Conservation (phyloP, 108 stramenopile genomes). For the Fragilaria crotonensis region DNA sequence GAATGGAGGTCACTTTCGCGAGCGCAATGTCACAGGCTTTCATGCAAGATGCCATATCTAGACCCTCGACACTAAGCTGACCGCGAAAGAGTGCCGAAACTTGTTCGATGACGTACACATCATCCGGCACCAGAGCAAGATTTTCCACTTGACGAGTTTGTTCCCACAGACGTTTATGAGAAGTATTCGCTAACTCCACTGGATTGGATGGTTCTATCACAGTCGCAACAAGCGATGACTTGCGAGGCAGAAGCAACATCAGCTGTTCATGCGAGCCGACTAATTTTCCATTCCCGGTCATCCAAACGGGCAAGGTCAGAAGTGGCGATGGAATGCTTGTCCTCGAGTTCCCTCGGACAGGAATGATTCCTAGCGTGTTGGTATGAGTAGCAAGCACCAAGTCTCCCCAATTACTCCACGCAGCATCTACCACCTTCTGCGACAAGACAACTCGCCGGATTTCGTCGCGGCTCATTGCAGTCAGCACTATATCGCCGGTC, state of each 20-base stretch:
- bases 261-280: neutral
- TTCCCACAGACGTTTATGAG: neutral
- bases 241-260: neutral
- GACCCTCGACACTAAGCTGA: neutral
- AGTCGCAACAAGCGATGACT: neutral
- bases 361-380: neutral
- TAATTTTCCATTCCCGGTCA: neutral
- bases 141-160: neutral
- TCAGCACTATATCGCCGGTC: neutral
- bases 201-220: neutral
- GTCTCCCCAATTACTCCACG: neutral
- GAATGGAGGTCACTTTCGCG: neutral
- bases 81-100: neutral
- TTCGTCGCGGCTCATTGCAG: conserved; percentile 1
- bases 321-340: neutral
- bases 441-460: neutral
- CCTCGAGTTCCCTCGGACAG: neutral
- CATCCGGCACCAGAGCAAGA: neutral
- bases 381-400: neutral
- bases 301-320: neutral
- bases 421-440: neutral
- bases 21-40: neutral
- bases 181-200: neutral
- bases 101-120: neutral
- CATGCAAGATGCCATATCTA: neutral